These are phyloP conservation scores for Fusarium paranaense DNA, from an alignment of 2,329 filamentous ascomycete species.

Conservation along the genomic window DNA sequence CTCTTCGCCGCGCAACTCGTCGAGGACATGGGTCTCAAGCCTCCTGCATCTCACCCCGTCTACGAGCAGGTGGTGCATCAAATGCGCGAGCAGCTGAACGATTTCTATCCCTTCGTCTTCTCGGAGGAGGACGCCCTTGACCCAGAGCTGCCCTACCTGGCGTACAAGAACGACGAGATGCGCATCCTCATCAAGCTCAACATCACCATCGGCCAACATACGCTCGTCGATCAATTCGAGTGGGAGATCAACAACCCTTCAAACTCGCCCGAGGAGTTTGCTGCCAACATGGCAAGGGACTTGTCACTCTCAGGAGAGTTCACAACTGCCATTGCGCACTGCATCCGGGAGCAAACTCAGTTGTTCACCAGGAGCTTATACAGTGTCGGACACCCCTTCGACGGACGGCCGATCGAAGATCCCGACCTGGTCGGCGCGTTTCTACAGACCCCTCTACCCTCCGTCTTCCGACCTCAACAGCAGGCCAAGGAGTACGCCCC, in stretches of 20 bases:
- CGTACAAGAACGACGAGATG: constrained; percentile 99
- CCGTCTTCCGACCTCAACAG: constrained; percentile 89
- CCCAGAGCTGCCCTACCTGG: constrained; percentile 87
- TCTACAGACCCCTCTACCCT: constrained; percentile 83
- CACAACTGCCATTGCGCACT: constrained; percentile 96
- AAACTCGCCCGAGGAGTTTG: constrained; percentile 96
- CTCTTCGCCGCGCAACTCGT: constrained; percentile 90
- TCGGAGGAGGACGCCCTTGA: constrained; percentile 92
- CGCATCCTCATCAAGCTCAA: constrained; percentile 95
- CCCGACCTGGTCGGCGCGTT: constrained; percentile 88
- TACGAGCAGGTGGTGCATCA: constrained; percentile 72
- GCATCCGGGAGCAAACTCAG: constrained; percentile 95
- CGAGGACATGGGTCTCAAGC: constrained; percentile 87
- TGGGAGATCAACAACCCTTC: constrained; percentile 98
- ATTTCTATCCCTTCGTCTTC: constrained; percentile 93
- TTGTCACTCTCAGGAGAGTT: constrained; percentile 95
- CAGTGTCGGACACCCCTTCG: constrained; percentile 92
- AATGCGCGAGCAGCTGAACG: constrained; percentile 89
- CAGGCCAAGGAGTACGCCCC: constrained; percentile 94
- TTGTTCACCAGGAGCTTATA: constrained; percentile 95
- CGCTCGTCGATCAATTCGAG: constrained; percentile 95
- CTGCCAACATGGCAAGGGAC: constrained; percentile 87
- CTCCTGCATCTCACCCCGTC: constrained; percentile 74
- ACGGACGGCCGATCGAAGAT: constrained; percentile 92
- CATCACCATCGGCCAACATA: constrained; percentile 96